A percentile compares a stretch with the other conserved stretches of the same genome.
Conservation (phyloP, 208 protist species). For the Wallacemonas sp. region DNA sequence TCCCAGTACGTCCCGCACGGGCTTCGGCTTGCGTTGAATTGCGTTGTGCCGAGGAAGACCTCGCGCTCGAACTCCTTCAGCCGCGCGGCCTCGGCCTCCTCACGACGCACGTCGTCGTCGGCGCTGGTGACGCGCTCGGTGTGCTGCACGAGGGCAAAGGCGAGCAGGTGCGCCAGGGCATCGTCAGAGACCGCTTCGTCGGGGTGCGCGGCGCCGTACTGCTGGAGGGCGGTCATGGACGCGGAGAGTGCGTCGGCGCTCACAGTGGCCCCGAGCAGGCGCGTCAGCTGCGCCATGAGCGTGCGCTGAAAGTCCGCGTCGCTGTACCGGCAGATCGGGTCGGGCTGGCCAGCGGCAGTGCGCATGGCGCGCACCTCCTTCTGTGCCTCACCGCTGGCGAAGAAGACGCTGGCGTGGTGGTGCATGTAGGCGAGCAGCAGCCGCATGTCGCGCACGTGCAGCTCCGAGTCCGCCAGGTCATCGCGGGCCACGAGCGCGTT, state of each 20-base stretch:
- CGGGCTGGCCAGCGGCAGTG: slow-evolving; percentile 3
- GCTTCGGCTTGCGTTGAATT: slow-evolving; percentile 19
- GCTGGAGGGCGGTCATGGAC: background rate
- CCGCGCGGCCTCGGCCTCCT: slow-evolving; percentile 6
- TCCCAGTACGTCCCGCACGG: slow-evolving; percentile 48
- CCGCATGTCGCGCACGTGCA: slow-evolving; percentile 52
- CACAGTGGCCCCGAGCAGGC: background rate
- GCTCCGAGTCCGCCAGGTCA: slow-evolving; percentile 39
- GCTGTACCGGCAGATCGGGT: slow-evolving; percentile 11
- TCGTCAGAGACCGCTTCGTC: slow-evolving; percentile 3
- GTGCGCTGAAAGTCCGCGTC: slow-evolving; percentile 17
- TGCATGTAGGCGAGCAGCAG: slow-evolving; percentile 60
- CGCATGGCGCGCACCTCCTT: slow-evolving; percentile 28
- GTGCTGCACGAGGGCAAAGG: slow-evolving; percentile 7
- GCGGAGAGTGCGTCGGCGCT: background rate
- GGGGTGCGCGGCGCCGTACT: background rate
- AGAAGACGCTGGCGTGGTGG: slow-evolving; percentile 44
- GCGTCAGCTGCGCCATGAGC: background rate
- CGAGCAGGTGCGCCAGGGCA: slow-evolving; percentile 4
- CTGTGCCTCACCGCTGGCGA: slow-evolving; percentile 30
- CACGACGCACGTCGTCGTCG: background rate
- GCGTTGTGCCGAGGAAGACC: slow-evolving; percentile 19
- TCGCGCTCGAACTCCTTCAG: slow-evolving; percentile 8
- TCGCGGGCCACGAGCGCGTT: slow-evolving; percentile 38
- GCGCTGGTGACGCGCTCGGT: background rate